phyloP scores from a whole-genome alignment of 1,139 yeast genomes.

The Geotrichum aggregatum region DNA sequence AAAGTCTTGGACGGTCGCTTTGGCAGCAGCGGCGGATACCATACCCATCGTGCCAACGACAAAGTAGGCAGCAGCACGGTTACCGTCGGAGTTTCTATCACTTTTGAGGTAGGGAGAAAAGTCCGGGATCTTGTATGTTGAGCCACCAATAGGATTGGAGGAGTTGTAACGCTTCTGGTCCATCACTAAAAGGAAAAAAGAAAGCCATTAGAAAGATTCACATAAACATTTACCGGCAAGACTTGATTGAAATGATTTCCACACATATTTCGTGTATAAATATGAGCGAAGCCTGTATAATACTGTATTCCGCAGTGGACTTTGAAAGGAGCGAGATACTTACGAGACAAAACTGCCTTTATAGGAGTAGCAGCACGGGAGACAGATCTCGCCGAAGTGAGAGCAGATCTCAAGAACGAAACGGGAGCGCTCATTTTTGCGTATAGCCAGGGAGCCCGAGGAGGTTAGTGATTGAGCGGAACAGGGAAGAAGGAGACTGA shows the following conservation, averaged over 20 bases:
- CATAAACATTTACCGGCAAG: no score
- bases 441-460: slow-evolving; percentile 5
- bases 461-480: neutral
- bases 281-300: no score
- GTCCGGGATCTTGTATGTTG: slow-evolving; percentile 91
- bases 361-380: slow-evolving; percentile 19
- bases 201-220: neutral
- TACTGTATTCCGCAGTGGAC: no score
- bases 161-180: slow-evolving; percentile 27
- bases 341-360: slow-evolving; percentile 21
- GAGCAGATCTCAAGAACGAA: slow-evolving; percentile 21
- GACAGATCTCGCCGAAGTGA: slow-evolving; percentile 19
- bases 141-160: slow-evolving; percentile 42
- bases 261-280: no score
- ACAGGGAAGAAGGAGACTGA: neutral
- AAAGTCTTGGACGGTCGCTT: slow-evolving; percentile 95
- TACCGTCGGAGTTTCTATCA: slow-evolving; percentile 60
- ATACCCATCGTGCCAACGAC: slow-evolving; percentile 97
- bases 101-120: slow-evolving; percentile 77
- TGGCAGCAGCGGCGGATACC: slow-evolving; percentile 92
- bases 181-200: slow-evolving; percentile 16
- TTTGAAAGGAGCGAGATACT: slow-evolving; percentile 5
- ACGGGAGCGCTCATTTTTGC: slow-evolving; percentile 21
- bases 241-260: no score
- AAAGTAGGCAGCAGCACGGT: slow-evolving; percentile 89